A percentile compares a stretch with the other conserved stretches of the same genome.
phyloP scores from a whole-genome alignment of 2,329 filamentous ascomycete genomes.

The Nemania bipapillata region DNA sequence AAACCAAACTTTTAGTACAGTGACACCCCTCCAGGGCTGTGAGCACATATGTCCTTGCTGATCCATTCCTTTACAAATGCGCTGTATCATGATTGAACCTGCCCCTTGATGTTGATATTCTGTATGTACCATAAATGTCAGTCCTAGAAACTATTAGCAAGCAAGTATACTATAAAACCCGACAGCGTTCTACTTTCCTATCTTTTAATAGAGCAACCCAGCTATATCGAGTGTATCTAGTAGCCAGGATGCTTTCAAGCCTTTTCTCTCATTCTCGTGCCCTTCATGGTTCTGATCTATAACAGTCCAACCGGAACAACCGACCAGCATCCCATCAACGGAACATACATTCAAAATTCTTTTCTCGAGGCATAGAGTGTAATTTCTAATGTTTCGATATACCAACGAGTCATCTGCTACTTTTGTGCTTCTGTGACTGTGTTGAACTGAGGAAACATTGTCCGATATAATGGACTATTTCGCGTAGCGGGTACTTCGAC shows the following conservation, averaged over 20 bases:
- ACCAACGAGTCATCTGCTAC: conserved; percentile 37
- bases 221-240: conserved; percentile 31
- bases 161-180: conserved; percentile 33
- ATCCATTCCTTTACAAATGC: too few species aligned
- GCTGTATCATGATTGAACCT: too few species aligned
- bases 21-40: too few species aligned
- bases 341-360: conserved; percentile 36
- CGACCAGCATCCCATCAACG: conserved; percentile 33
- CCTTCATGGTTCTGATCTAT: conserved; percentile 30
- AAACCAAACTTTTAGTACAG: conserved; percentile 41
- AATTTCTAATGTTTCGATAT: conserved; percentile 38
- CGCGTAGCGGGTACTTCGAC: conserved; percentile 36
- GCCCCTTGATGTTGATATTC: conserved; percentile 30
- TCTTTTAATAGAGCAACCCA: conserved; percentile 33
- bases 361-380: conserved; percentile 30
- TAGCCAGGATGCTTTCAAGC: conserved; percentile 28
- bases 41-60: too few species aligned
- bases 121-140: conserved; percentile 33
- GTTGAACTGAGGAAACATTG: conserved; percentile 37
- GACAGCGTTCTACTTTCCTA: conserved; percentile 28
- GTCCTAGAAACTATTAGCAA: too few species aligned
- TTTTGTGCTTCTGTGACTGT: conserved; percentile 35
- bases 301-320: conserved; percentile 40
- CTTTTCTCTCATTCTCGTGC: conserved; percentile 28
- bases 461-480: conserved; percentile 37